phyloP scores from a whole-genome alignment of 2,329 filamentous ascomycete species.

The Fusarium heterosporum region DNA sequence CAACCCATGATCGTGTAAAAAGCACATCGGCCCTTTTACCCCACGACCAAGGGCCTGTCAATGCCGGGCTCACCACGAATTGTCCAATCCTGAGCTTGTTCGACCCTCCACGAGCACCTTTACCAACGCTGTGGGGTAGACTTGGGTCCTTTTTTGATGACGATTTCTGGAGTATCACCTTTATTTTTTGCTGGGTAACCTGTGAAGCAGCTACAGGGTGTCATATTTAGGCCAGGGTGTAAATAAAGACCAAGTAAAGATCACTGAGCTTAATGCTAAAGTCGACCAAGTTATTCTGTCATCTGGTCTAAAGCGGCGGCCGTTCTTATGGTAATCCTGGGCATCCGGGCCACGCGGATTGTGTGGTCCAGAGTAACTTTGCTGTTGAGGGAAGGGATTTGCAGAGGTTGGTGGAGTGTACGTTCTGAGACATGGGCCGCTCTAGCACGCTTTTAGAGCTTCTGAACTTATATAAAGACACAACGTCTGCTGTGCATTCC shows the following conservation, averaged over 20 bases:
- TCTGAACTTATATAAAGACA: slow-evolving; percentile 18
- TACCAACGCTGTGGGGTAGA: slow-evolving; percentile 30
- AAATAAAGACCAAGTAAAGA: no score
- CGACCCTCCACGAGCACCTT: slow-evolving; percentile 25
- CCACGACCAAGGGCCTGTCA: slow-evolving; percentile 27
- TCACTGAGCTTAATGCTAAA: no score
- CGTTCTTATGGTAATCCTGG: no score
- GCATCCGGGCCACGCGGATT: neutral
- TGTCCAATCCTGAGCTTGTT: slow-evolving; percentile 22
- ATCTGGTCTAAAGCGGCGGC: no score
- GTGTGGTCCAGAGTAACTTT: neutral
- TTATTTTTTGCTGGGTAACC: neutral
- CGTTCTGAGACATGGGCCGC: slow-evolving; percentile 1
- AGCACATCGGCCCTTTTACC: slow-evolving; percentile 42
- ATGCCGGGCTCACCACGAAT: slow-evolving; percentile 17
- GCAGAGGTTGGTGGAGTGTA: slow-evolving; percentile 3
- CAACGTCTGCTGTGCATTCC: slow-evolving; percentile 10
- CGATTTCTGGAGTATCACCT: slow-evolving; percentile 7
- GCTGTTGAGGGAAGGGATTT: slow-evolving; percentile 23
- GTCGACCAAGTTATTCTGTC: no score
- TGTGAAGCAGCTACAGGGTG: neutral
- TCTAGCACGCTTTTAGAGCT: neutral
- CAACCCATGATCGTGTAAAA: neutral
- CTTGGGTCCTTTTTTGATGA: slow-evolving; percentile 17
- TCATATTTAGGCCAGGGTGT: no score